Evolutionary conservation across 1,139 yeast species (phyloP).

Genomic region (Geotrichum macrosporum): DNA sequence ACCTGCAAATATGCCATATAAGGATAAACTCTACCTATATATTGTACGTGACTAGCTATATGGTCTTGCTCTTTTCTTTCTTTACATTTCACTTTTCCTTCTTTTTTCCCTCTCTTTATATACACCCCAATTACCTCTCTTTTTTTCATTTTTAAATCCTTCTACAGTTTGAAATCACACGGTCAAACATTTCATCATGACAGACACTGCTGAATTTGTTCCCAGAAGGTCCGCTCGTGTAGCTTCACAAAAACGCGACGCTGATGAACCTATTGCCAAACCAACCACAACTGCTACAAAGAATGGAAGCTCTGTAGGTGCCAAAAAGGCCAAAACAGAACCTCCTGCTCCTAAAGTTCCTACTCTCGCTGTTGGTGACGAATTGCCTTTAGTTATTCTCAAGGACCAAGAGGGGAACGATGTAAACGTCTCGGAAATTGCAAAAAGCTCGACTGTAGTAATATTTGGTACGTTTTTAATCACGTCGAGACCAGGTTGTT

Average conservation of each 20-base stretch:
- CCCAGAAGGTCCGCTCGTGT: conserved; percentile 22
- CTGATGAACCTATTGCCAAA: conserved; percentile 15
- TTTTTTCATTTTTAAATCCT: background rate
- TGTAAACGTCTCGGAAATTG: conserved; percentile 38
- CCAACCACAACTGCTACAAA: conserved; percentile 5
- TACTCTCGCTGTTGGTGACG: conserved; percentile 50
- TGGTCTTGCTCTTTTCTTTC: conserved; percentile 2
- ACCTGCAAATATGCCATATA: too few relatives aligned
- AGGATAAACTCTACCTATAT: too few relatives aligned
- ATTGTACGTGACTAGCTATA: background rate
- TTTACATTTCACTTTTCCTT: background rate
- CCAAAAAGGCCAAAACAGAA: conserved; percentile 17
- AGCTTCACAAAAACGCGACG: conserved; percentile 20
- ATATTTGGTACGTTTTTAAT: conserved; percentile 51
- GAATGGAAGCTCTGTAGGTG: conserved; percentile 5
- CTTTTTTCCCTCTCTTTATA: background rate
- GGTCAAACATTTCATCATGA: conserved; percentile 8
- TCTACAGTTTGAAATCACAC: too few relatives aligned
- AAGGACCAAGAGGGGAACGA: conserved; percentile 63
- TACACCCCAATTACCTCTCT: too few relatives aligned
- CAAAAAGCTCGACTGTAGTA: conserved; percentile 22
- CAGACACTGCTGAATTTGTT: conserved; percentile 16
- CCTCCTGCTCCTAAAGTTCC: background rate
- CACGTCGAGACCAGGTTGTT: background rate
- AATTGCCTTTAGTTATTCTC: conserved; percentile 60